These are phyloP conservation scores for Chaetomiaceae sp. DNA, from an alignment of 2,329 filamentous ascomycete genomes.

Conservation along the genomic window DNA sequence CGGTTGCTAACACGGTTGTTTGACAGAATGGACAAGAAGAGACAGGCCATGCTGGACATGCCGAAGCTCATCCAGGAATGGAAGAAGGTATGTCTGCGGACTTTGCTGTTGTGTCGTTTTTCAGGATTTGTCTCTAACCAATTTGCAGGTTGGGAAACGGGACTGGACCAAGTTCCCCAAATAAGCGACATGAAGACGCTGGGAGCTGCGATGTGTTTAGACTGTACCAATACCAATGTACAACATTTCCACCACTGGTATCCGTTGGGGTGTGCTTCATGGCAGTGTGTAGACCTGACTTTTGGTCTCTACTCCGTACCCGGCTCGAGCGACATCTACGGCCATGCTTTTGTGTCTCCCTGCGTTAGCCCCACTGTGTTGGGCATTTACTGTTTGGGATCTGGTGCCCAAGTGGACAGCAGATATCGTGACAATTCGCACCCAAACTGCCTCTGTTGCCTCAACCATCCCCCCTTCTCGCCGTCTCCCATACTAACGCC, in stretches of 20 bases:
- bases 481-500: not conserved
- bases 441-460: not conserved
- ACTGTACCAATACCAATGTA: slow-evolving; percentile 26
- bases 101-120: too few species aligned
- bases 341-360: too few species aligned
- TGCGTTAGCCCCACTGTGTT: not conserved
- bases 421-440: not conserved
- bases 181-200: slow-evolving; percentile 24
- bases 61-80: slow-evolving; percentile 84
- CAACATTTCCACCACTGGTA: slow-evolving; percentile 16
- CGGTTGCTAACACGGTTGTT: slow-evolving; percentile 30
- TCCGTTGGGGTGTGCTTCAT: not conserved
- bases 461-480: not conserved
- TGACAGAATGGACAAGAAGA: slow-evolving; percentile 74
- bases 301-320: too few species aligned
- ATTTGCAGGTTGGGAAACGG: slow-evolving; percentile 45
- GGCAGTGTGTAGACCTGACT: not conserved
- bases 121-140: slow-evolving; percentile 33
- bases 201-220: slow-evolving; percentile 17
- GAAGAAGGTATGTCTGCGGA: slow-evolving; percentile 69
- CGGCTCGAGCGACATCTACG: too few species aligned
- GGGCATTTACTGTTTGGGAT: too few species aligned
- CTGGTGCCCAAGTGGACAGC: slow-evolving; percentile 5
- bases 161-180: slow-evolving; percentile 56
- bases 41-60: slow-evolving; percentile 92